These are phyloP conservation scores for Wakefieldia striispora DNA, from an alignment of 768 basidiomycete species.

Conservation along the genomic window DNA sequence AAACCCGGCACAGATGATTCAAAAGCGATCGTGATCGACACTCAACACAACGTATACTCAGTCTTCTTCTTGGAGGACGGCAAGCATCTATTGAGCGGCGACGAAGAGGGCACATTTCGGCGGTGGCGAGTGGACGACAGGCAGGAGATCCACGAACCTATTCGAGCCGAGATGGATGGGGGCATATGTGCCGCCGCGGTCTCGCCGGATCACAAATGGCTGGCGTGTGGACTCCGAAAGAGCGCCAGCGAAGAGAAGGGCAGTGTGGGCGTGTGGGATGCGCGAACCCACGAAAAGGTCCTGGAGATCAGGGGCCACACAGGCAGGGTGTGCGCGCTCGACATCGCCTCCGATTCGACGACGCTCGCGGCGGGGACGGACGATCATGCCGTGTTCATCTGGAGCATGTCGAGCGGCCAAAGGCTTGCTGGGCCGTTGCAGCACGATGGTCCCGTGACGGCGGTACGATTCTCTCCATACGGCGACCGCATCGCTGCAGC, in stretches of 20 bases:
- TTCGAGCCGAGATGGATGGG: not conserved
- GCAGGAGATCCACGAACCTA: not conserved
- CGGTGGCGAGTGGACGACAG: not conserved
- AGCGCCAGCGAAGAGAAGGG: not conserved
- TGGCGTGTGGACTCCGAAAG: not conserved
- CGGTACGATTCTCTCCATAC: conserved; percentile 11
- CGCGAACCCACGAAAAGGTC: not conserved
- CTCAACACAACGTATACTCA: not conserved
- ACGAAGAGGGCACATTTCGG: not conserved
- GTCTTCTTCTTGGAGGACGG: not conserved
- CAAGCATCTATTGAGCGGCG: not conserved
- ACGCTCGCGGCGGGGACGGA: conserved; percentile 2
- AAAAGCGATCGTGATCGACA: not conserved
- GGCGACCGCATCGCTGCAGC: not conserved
- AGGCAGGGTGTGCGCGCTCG: not conserved
- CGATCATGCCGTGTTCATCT: conserved; percentile 1
- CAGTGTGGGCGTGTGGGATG: not conserved
- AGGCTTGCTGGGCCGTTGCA: conserved; percentile 7
- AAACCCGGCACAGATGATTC: not conserved
- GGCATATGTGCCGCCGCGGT: not conserved
- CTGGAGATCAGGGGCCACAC: not conserved
- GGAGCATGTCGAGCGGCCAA: conserved; percentile 4
- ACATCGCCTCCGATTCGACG: conserved; percentile 3
- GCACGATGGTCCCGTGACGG: not conserved
- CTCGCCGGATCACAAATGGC: not conserved